A percentile compares a stretch with the other conserved stretches of the same genome.
Evolutionary conservation across 2,329 filamentous ascomycete genomes (phyloP).

Genomic region (Fusarium sp.): DNA sequence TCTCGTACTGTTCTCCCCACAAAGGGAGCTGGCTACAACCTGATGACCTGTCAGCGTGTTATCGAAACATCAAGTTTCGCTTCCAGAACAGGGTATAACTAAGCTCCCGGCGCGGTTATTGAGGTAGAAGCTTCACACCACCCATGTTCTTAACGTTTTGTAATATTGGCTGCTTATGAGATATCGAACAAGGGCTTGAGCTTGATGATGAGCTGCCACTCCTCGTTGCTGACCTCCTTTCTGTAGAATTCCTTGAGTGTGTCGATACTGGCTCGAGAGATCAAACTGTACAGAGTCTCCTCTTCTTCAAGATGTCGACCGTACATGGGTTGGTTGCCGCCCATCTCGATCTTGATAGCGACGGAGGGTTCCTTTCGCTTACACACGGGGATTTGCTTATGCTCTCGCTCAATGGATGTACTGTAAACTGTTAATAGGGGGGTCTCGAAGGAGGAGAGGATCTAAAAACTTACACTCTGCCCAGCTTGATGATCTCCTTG

Average conservation of each 20-base stretch:
- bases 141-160: background rate
- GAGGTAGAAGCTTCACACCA: background rate
- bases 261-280: conserved; percentile 90
- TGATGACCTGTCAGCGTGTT: background rate
- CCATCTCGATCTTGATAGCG: conserved; percentile 96
- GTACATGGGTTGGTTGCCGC: conserved; percentile 90
- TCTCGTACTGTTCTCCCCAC: conserved; percentile 4
- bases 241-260: conserved; percentile 96
- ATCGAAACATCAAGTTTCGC: conserved; percentile 5
- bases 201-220: conserved; percentile 95
- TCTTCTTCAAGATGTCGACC: conserved; percentile 94
- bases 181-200: conserved; percentile 96
- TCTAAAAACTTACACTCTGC: conserved; percentile 83
- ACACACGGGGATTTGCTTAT: conserved; percentile 92
- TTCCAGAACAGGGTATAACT: background rate
- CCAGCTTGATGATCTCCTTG: conserved; percentile 87
- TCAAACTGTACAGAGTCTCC: conserved; percentile 87
- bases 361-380: conserved; percentile 98
- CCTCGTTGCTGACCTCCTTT: conserved; percentile 86
- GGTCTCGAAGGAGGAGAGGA: conserved; percentile 33
- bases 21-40: conserved; percentile 10
- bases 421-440: conserved; percentile 63
- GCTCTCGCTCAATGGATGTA: conserved; percentile 96
- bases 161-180: conserved; percentile 59
- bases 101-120: conserved; percentile 19